Conservation (phyloP, 2,329 filamentous ascomycete genomes). For the Cytospora chrysosperma region DNA sequence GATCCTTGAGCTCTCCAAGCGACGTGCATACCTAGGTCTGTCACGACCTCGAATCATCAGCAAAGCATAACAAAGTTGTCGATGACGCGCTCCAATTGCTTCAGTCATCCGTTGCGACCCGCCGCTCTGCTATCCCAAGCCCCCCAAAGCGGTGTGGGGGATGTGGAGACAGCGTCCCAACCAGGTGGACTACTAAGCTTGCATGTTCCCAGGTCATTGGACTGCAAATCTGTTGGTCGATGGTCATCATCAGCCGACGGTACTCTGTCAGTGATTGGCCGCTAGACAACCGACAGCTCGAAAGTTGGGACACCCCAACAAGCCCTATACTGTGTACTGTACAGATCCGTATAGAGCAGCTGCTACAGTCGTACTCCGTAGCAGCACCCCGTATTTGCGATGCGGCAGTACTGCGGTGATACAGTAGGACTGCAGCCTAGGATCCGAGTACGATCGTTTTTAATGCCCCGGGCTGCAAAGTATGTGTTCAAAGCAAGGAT, state of each 20-base stretch:
- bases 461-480: not conserved
- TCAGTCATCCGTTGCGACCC: not conserved
- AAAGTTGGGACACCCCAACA: not conserved
- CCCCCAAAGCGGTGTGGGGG: conserved; percentile 1
- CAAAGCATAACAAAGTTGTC: not conserved
- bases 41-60: not conserved
- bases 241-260: not conserved
- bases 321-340: conserved; percentile 6
- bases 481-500: not conserved
- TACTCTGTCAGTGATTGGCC: conserved; percentile 6
- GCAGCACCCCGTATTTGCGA: not conserved
- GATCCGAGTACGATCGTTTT: not conserved
- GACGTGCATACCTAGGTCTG: too few relatives aligned
- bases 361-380: conserved; percentile 6
- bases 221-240: not conserved
- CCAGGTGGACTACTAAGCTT: not conserved
- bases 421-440: conserved; percentile 2
- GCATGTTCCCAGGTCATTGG: not conserved
- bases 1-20: not conserved
- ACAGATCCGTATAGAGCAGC: too few relatives aligned
- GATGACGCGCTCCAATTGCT: not conserved
- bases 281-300: not conserved
- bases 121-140: conserved; percentile 4
- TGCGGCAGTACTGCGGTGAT: not conserved
- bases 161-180: conserved; percentile 6